Evolutionary conservation across 2,329 filamentous ascomycete genomes (phyloP).

Genomic region (Aspergillus sp.): DNA sequence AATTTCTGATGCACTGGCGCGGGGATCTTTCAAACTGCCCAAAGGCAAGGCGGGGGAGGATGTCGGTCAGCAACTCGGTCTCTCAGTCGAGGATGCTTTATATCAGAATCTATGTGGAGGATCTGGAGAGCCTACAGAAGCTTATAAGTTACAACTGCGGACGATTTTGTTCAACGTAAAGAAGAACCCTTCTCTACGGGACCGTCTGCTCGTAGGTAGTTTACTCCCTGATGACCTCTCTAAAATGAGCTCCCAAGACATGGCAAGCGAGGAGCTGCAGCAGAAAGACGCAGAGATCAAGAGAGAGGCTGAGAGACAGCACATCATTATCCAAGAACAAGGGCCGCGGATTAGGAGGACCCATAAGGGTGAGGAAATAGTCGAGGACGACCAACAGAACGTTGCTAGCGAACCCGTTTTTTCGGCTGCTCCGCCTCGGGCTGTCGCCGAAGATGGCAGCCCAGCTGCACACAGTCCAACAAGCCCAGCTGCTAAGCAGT

Average conservation of each 20-base stretch:
- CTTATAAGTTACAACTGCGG: slow-evolving; percentile 66
- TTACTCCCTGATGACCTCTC: slow-evolving; percentile 75
- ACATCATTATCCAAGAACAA: slow-evolving; percentile 74
- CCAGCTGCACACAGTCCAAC: slow-evolving; percentile 27
- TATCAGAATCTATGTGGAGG: slow-evolving; percentile 53
- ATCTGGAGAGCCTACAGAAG: slow-evolving; percentile 53
- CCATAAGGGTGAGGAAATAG: slow-evolving; percentile 90
- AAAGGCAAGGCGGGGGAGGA: slow-evolving; percentile 63
- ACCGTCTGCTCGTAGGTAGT: slow-evolving; percentile 69
- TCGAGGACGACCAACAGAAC: slow-evolving; percentile 68
- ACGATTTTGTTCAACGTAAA: slow-evolving; percentile 84
- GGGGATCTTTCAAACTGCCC: slow-evolving; percentile 61
- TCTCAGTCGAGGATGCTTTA: slow-evolving; percentile 75
- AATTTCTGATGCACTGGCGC: slow-evolving; percentile 66
- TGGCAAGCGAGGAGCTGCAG: slow-evolving; percentile 88
- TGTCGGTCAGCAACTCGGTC: slow-evolving; percentile 67
- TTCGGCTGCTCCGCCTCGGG: slow-evolving; percentile 47
- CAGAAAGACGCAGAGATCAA: slow-evolving; percentile 57
- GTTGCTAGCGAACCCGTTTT: slow-evolving; percentile 49
- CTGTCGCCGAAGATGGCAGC: slow-evolving; percentile 34
- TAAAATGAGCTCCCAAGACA: slow-evolving; percentile 85
- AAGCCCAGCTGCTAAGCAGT: slow-evolving; percentile 26
- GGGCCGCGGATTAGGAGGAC: slow-evolving; percentile 81
- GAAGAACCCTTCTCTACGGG: slow-evolving; percentile 76
- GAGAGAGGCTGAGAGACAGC: slow-evolving; percentile 59